Percentiles rank a stretch among this genome's conserved stretches.
These are phyloP conservation scores for Solanum appendiculatum DNA, from an alignment of 257 asterid species.

Conservation along the genomic window DNA sequence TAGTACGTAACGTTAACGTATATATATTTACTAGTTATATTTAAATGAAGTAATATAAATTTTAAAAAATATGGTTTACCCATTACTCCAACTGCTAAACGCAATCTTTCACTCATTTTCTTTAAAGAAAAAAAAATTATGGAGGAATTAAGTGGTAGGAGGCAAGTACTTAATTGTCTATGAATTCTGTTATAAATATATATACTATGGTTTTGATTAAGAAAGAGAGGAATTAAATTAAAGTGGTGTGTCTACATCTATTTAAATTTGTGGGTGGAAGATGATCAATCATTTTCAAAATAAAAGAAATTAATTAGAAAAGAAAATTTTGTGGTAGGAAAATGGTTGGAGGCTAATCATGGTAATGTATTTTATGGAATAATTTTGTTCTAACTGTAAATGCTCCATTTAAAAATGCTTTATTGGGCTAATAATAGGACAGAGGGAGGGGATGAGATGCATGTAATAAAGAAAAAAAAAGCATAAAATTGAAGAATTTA, in stretches of 20 bases:
- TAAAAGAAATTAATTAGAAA: neutral
- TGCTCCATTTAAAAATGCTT: neutral
- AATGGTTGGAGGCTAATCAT: neutral
- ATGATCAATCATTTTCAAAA: slow-evolving; percentile 1
- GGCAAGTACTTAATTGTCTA: slow-evolving; percentile 3
- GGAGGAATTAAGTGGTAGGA: neutral
- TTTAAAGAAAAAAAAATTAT: neutral
- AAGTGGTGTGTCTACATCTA: slow-evolving; percentile 5
- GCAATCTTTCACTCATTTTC: slow-evolving; percentile 52
- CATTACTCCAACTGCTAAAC: slow-evolving; percentile 57
- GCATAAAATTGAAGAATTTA: neutral
- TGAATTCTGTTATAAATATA: slow-evolving; percentile 9
- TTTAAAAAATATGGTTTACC: slow-evolving; percentile 19
- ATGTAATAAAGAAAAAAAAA: neutral
- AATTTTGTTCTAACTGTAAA: neutral
- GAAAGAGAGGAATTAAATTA: slow-evolving; percentile 1
- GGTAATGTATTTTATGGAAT: neutral
- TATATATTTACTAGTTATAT: neutral
- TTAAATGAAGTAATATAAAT: neutral
- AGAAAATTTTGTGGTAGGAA: slow-evolving; percentile 1
- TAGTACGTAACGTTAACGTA: neutral
- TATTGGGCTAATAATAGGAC: neutral
- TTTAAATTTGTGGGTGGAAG: slow-evolving; percentile 22
- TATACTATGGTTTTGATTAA: slow-evolving; percentile 1
- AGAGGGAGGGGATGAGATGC: neutral